phyloP scores from a whole-genome alignment of 345 rosid species.

The Eucalyptus pumila region DNA sequence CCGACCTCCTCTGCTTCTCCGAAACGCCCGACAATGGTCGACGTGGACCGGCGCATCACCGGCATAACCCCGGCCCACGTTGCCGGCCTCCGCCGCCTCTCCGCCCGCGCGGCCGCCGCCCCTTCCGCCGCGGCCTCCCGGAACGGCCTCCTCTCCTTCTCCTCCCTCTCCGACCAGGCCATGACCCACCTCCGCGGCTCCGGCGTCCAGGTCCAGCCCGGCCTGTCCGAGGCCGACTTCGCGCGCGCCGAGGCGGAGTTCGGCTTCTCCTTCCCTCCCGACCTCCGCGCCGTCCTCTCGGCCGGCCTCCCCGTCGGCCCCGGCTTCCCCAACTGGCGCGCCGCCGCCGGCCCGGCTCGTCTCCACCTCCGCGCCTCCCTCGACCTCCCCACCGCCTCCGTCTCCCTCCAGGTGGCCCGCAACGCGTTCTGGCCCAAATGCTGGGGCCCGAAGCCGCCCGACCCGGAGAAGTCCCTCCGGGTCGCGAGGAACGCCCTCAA shows the following conservation, averaged over 20 bases:
- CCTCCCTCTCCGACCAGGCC: conserved; percentile 71
- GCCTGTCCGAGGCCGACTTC: conserved; percentile 76
- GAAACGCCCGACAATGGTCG: conserved; percentile 47
- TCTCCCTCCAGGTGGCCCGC: conserved; percentile 84
- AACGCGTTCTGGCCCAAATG: conserved; percentile 88
- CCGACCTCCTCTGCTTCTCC: neutral
- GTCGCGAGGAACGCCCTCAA: conserved; percentile 85
- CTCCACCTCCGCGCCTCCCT: conserved; percentile 76
- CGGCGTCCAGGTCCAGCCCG: conserved; percentile 66
- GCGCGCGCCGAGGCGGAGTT: conserved; percentile 87
- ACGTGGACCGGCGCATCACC: conserved; percentile 94
- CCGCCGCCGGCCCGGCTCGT: conserved; percentile 52
- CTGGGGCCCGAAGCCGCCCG: conserved; percentile 81
- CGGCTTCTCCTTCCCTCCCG: conserved; percentile 87
- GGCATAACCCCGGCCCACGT: conserved; percentile 87
- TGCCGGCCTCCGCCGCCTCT: conserved; percentile 92
- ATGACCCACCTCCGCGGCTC: conserved; percentile 59
- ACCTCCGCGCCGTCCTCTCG: conserved; percentile 75
- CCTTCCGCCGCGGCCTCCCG: conserved; percentile 22
- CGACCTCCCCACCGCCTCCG: conserved; percentile 85
- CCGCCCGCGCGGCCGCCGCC: conserved; percentile 80
- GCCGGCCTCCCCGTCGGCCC: conserved; percentile 86
- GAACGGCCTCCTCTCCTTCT: conserved; percentile 59
- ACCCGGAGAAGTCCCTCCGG: conserved; percentile 78
- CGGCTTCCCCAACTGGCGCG: conserved; percentile 94